Base-by-base conservation (phyloP, 805 yeast species). In the Saccharomyces paradoxus region DNA sequence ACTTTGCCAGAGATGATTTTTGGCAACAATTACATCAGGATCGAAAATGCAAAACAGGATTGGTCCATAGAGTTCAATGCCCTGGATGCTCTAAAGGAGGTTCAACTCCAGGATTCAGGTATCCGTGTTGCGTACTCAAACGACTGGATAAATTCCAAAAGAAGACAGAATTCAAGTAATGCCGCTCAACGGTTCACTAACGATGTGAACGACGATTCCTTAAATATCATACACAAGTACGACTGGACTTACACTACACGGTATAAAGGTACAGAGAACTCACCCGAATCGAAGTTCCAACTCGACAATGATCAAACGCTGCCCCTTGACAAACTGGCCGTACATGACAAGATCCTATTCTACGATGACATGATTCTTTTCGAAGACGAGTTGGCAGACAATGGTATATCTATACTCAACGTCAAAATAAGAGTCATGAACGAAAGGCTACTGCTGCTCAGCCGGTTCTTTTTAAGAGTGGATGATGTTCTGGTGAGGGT, bases 1-100 rank as follows among this genome's bases (percentile, higher is more conserved):
- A 96, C 98, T 0, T 71, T 92, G 47, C 99, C 99, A 0, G 99
- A 94, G 68, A 94, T 94, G 98, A 90, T 94, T 5, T 94, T 94
- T 72, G 98, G 98, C 9, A 82, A 87, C 60, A 91, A 87, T 65
- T 71, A 71, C 54, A 82, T 90, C 10, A 78, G 76, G 50, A 66
- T 90, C 10, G 74, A 71, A 51, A 77, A 80, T 56, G 58, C 61
- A 3, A 53, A 58, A 10, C 62, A 74, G 50, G 71, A 71, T 37
- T 80, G 80, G 74, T 57, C 67, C 41, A 76, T 92, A 13, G 77
- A 74, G 47, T 90, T 91, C 70, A 84, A 87, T 65, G 84, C 96
- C 0, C 71, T 84, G 47, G 94, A 86, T 64, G 97, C 73, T 0
- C 70, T 87, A 53, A 80, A 77, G 55, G 63, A 73, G 46, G 91